Base-by-base conservation (phyloP, 176 grass and related monocot genomes). In the Hsuehochloa calcarea region DNA sequence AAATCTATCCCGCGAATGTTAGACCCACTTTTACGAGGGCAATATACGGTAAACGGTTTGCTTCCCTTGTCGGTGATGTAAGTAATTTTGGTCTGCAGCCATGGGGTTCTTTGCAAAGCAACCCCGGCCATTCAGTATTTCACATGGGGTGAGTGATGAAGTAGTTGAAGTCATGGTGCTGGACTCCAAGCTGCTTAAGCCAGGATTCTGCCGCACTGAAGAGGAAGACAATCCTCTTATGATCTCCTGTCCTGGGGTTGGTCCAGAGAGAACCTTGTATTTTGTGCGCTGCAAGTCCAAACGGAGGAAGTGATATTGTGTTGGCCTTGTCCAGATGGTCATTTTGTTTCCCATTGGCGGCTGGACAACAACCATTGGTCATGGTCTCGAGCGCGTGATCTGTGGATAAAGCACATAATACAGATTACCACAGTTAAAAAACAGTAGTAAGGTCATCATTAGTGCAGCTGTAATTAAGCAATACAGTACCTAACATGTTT, bases 121-220 rank as follows among this genome's bases (percentile, higher is more conserved):
- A 67, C 40, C 74, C 43, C 27, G 31, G 46, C 44, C 70, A 84
- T 69, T 80, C 52, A 87, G 66, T 29, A 11, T 13, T 38, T 91
- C 81, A 88, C 81, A 84, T 85, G 44, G 89, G 54, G 75, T 98
- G 95, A 75, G 89, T 92, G 61, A 82, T 72, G 86, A 99, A 99
- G 79, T 90, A 99, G 71, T 82, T 91, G 86, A 94, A 99, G 77
- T 99, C 96, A 91, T 96, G 85, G 77, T 99, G 96, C 41, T 90
- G 80, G 29, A 90, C 91, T 79, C 86, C 88, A 23, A 99, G 85
- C 74, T 99, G 86, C 78, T 89, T 88, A 16, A 99, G 90, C 96
- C 96, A 99, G 31, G 84, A 94, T 9, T 92, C 75, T 20, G 96
- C 93, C 3, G 91, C 86, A 26, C 59, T 54, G 59, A 91, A 87